Percentiles rank a stretch among this genome's conserved stretches.
Evolutionary conservation across 1,284 basidiomycete species (phyloP).

Genomic region (Austroboletus rostrupii): DNA sequence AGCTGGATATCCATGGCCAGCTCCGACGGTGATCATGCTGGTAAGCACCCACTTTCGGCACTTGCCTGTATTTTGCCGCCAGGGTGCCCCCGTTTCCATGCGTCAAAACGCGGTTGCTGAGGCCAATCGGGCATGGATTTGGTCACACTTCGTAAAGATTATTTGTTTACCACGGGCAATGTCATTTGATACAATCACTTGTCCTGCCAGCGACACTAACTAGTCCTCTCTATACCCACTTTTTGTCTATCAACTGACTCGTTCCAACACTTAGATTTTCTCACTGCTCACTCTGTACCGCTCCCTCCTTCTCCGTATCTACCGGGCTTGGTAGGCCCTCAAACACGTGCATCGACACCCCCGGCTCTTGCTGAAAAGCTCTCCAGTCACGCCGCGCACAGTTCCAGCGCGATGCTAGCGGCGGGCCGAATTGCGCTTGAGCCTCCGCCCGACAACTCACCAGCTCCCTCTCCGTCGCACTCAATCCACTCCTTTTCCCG

Average conservation of each 20-base stretch:
- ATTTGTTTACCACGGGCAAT: constrained; percentile 28
- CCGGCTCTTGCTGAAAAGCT: constrained; percentile 20
- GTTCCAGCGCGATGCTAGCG: constrained; percentile 19
- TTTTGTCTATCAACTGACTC: constrained; percentile 15
- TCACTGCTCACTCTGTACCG: constrained; percentile 28
- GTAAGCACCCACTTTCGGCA: constrained; percentile 19
- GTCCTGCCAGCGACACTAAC: constrained; percentile 1
- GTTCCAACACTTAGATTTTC: constrained; percentile 25
- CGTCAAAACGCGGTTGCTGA: constrained; percentile 8
- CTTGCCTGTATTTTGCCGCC: constrained; percentile 7
- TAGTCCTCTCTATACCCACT: neutral
- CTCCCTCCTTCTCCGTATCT: constrained; percentile 33
- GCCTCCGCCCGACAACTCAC: constrained; percentile 5
- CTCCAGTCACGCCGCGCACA: constrained; percentile 9
- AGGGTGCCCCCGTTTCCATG: constrained; percentile 22
- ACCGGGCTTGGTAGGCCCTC: constrained; percentile 26
- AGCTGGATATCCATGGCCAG: constrained; percentile 25
- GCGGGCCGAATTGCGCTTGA: constrained; percentile 13
- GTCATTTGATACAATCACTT: constrained; percentile 15
- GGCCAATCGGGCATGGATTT: constrained; percentile 10
- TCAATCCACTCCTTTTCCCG: constrained; percentile 22
- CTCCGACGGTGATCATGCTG: constrained; percentile 2
- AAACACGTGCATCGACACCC: constrained; percentile 32
- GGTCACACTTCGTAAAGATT: constrained; percentile 11
- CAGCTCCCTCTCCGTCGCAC: constrained; percentile 14